These are phyloP conservation scores for Neoascochyta sp. DNA, from an alignment of 2,329 filamentous ascomycete species.

Conservation along the genomic window DNA sequence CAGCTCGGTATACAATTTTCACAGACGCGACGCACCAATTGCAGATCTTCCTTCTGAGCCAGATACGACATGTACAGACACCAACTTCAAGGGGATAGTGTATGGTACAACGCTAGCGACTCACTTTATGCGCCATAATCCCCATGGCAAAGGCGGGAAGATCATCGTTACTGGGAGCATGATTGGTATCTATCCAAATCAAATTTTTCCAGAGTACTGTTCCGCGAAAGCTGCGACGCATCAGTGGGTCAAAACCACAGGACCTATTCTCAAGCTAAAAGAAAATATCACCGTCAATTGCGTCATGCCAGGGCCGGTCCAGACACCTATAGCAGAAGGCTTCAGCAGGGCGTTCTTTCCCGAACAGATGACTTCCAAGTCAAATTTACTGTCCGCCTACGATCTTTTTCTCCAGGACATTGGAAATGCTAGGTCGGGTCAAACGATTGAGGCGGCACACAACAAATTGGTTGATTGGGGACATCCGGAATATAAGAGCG, in stretches of 20 bases:
- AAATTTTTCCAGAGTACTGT: constrained; percentile 48
- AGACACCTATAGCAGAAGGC: constrained; percentile 43
- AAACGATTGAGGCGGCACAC: too few relatives aligned
- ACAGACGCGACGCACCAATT: constrained; percentile 18
- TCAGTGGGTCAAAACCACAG: constrained; percentile 26
- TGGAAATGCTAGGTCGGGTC: too few relatives aligned
- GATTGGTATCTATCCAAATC: constrained; percentile 45
- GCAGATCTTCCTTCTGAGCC: constrained; percentile 44
- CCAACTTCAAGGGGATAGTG: constrained; percentile 49
- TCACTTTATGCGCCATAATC: constrained; percentile 54
- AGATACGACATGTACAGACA: constrained; percentile 45
- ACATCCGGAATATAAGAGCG: too few relatives aligned
- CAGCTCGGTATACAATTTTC: constrained; percentile 45
- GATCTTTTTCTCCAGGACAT: too few relatives aligned
- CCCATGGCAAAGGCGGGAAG: constrained; percentile 39
- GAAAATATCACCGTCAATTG: constrained; percentile 50
- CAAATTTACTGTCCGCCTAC: too few relatives aligned
- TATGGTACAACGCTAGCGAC: constrained; percentile 50
- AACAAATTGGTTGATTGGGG: too few relatives aligned
- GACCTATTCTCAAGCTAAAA: constrained; percentile 29
- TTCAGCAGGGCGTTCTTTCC: constrained; percentile 21
- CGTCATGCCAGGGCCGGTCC: constrained; percentile 48
- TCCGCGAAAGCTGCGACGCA: constrained; percentile 49
- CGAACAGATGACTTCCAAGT: constrained; percentile 40
- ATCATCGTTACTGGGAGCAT: constrained; percentile 47